A percentile compares a stretch with the other conserved stretches of the same genome.
These are phyloP conservation scores for Eutrema salsugineum DNA, from an alignment of 441 rosid genomes.

Conservation along the genomic window DNA sequence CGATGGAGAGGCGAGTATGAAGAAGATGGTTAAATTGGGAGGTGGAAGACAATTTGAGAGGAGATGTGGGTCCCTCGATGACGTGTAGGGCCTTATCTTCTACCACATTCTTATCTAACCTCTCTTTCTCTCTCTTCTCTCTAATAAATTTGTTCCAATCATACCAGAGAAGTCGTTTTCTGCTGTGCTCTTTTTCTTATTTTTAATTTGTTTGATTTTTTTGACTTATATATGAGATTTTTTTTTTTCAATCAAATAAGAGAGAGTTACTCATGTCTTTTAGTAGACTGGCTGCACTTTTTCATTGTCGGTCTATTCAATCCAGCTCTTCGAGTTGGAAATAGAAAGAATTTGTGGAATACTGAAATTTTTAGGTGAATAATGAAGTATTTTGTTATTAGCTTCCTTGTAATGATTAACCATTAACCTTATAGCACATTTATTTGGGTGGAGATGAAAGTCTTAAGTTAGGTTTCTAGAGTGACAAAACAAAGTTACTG, in stretches of 20 bases:
- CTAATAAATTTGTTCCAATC: slow-evolving; percentile 7
- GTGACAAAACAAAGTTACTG: too few relatives aligned
- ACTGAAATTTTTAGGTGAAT: neutral
- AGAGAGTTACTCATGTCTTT: neutral
- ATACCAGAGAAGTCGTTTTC: slow-evolving; percentile 17
- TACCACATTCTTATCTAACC: slow-evolving; percentile 16
- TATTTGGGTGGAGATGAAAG: too few relatives aligned
- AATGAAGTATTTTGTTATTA: too few relatives aligned
- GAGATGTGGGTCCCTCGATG: neutral
- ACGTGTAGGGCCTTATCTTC: slow-evolving; percentile 27
- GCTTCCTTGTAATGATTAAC: too few relatives aligned
- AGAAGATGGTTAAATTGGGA: neutral
- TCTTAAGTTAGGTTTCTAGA: too few relatives aligned
- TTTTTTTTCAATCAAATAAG: neutral
- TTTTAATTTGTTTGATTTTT: neutral
- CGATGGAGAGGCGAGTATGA: neutral
- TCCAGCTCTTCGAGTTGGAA: neutral
- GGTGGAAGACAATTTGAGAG: neutral
- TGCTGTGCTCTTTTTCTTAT: neutral
- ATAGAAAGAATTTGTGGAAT: neutral
- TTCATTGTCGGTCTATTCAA: neutral
- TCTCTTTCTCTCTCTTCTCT: neutral
- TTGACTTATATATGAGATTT: neutral
- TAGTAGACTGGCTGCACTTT: neutral
- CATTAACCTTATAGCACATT: too few relatives aligned